Percentiles rank a stretch among this genome's conserved stretches.
phyloP scores from a whole-genome alignment of 768 basidiomycete genomes.

The Kwoniella europaea region DNA sequence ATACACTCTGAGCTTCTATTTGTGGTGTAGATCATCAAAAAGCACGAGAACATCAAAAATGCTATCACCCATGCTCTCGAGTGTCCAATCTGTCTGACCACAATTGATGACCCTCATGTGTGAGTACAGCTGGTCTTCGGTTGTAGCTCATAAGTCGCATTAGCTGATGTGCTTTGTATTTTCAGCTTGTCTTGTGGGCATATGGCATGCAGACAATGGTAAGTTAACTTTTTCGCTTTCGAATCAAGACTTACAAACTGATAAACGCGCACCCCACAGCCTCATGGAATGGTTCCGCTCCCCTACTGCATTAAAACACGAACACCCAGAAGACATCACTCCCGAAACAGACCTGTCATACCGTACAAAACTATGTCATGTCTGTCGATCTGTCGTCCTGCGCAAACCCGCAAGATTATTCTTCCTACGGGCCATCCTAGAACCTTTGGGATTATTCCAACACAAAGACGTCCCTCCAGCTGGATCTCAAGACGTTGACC shows the following conservation, averaged over 20 bases:
- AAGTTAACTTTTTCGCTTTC: constrained; percentile 11
- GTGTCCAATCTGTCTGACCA: constrained; percentile 47
- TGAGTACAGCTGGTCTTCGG: constrained; percentile 21
- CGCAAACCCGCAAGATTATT: constrained; percentile 45
- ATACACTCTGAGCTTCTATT: background rate
- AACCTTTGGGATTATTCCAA: constrained; percentile 37
- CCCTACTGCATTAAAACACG: constrained; percentile 31
- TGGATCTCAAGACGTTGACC: constrained; percentile 32
- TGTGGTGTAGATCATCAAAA: constrained; percentile 24
- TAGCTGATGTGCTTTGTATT: background rate
- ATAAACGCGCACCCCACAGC: constrained; percentile 18
- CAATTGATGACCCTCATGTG: constrained; percentile 49
- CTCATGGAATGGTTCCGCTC: constrained; percentile 40
- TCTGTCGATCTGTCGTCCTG: constrained; percentile 42
- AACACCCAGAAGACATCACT: constrained; percentile 18
- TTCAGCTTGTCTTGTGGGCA: constrained; percentile 47
- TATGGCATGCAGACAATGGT: constrained; percentile 49
- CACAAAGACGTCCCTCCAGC: constrained; percentile 23
- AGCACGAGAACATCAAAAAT: constrained; percentile 25
- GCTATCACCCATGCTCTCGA: constrained; percentile 34
- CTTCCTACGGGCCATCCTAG: constrained; percentile 35
- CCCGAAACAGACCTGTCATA: constrained; percentile 36
- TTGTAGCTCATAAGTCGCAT: background rate
- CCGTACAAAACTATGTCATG: constrained; percentile 44
- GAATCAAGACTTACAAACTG: background rate